These are phyloP conservation scores for Brassica rapa DNA, from an alignment of 345 rosid species.

Conservation along the genomic window DNA sequence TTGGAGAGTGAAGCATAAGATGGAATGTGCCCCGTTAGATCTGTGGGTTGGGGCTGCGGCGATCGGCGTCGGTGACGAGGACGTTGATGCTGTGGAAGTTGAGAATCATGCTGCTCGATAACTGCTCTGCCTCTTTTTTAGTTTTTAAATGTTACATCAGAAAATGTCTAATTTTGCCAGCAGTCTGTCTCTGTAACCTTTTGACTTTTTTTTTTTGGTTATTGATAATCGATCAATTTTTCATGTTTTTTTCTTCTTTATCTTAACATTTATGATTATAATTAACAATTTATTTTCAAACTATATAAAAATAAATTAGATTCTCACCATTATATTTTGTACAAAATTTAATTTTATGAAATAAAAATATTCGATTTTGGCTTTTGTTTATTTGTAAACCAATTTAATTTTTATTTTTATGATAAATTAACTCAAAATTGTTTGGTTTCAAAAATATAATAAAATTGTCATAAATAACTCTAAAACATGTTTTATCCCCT, in stretches of 20 bases:
- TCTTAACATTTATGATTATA: not conserved
- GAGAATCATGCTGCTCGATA: conserved; percentile 9
- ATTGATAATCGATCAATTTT: not conserved
- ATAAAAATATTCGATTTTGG: not conserved
- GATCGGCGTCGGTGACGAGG: conserved; percentile 31
- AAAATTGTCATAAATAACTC: no score
- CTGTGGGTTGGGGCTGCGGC: conserved; percentile 45
- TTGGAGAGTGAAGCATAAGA: conserved; percentile 79
- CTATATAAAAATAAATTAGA: not conserved
- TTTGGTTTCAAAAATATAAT: not conserved
- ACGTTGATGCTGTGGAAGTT: conserved; percentile 33
- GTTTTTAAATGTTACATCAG: not conserved
- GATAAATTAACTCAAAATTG: not conserved
- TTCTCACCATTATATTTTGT: not conserved
- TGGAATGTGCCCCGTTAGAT: conserved; percentile 62
- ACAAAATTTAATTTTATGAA: not conserved
- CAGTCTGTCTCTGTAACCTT: conserved; percentile 1
- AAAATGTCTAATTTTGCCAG: conserved; percentile 8
- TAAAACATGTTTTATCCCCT: not conserved
- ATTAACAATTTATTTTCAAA: not conserved
- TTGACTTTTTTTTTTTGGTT: conserved; percentile 1
- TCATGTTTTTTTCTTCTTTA: not conserved
- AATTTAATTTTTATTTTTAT: no score
- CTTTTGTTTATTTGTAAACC: not conserved
- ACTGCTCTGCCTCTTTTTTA: not conserved